A percentile compares a stretch with the other conserved stretches of the same genome.
Conservation (phyloP, 2,329 filamentous ascomycete genomes). For the Trichoderma aggressivum region DNA sequence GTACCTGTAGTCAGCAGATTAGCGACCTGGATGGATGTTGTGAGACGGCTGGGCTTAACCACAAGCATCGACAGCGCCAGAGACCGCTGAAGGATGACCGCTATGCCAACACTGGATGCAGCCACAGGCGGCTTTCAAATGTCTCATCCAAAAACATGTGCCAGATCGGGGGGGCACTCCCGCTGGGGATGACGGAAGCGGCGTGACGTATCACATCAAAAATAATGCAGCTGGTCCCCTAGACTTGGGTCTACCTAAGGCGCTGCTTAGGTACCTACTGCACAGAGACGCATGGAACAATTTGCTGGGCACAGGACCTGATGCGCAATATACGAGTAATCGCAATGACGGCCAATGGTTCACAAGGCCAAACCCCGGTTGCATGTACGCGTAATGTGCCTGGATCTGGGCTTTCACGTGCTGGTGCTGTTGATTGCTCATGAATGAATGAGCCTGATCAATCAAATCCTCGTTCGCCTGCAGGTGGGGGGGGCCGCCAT, state of each 20-base stretch:
- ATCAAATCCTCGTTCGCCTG: not conserved
- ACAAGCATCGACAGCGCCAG: not conserved
- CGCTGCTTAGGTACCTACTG: too few species aligned
- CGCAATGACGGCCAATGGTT: not conserved
- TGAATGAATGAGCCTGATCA: not conserved
- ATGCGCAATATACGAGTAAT: not conserved
- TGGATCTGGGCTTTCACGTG: slow-evolving; percentile 5
- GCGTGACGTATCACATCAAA: not conserved
- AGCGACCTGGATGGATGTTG: not conserved
- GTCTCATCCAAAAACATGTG: slow-evolving; percentile 7
- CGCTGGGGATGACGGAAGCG: not conserved
- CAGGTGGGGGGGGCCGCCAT: slow-evolving; percentile 2
- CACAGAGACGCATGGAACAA: not conserved
- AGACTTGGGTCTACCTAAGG: too few species aligned
- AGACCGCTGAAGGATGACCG: not conserved
- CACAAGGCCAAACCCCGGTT: not conserved
- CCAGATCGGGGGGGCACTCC: not conserved
- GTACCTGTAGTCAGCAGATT: not conserved
- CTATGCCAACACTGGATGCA: not conserved
- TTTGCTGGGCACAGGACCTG: not conserved
- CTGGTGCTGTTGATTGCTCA: not conserved
- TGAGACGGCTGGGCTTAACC: not conserved
- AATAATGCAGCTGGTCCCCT: not conserved
- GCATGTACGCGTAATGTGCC: slow-evolving; percentile 6
- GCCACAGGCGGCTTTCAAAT: not conserved